Conservation (phyloP, 2,329 filamentous ascomycete species). For the Orbilia quercus region DNA sequence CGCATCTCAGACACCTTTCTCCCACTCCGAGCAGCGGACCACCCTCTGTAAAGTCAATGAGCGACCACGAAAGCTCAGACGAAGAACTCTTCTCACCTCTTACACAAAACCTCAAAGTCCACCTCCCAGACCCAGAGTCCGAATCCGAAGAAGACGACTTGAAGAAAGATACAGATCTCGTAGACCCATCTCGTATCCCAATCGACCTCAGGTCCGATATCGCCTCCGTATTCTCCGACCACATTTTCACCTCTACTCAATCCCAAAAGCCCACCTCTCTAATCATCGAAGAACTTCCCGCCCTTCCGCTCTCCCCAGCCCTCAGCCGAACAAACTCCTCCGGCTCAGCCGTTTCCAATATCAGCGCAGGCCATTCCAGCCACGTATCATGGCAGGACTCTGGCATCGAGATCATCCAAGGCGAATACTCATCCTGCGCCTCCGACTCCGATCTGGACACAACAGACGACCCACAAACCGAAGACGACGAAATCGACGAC, state of each 20-base stretch:
- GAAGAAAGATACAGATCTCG: conserved; percentile 11
- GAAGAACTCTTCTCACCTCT: conserved; percentile 41
- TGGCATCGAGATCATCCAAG: conserved; percentile 52
- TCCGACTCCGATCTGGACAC: conserved; percentile 50
- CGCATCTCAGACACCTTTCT: conserved; percentile 51
- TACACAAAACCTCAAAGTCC: conserved; percentile 40
- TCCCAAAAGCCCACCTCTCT: conserved; percentile 30
- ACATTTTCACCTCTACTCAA: conserved; percentile 18
- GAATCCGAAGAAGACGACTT: conserved; percentile 40
- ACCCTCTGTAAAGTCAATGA: conserved; percentile 48
- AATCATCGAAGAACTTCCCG: conserved; percentile 53
- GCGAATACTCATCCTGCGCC: conserved; percentile 53
- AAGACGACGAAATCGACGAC: conserved; percentile 50
- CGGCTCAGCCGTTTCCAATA: conserved; percentile 24
- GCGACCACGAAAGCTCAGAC: conserved; percentile 50
- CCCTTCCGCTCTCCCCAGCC: conserved; percentile 46
- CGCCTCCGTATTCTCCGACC: conserved; percentile 40
- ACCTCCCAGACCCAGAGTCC: conserved; percentile 49
- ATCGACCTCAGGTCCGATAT: conserved; percentile 49
- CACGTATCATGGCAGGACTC: conserved; percentile 52
- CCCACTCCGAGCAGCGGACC: conserved; percentile 50
- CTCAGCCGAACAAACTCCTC: conserved; percentile 45
- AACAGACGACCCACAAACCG: conserved; percentile 53
- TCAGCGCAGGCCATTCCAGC: conserved; percentile 21
- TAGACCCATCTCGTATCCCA: conserved; percentile 32